Evolutionary conservation across 78 protist species (phyloP), one percentile per base, ranked within the genome.

Genomic region (Dictyostelium citrinum): DNA sequence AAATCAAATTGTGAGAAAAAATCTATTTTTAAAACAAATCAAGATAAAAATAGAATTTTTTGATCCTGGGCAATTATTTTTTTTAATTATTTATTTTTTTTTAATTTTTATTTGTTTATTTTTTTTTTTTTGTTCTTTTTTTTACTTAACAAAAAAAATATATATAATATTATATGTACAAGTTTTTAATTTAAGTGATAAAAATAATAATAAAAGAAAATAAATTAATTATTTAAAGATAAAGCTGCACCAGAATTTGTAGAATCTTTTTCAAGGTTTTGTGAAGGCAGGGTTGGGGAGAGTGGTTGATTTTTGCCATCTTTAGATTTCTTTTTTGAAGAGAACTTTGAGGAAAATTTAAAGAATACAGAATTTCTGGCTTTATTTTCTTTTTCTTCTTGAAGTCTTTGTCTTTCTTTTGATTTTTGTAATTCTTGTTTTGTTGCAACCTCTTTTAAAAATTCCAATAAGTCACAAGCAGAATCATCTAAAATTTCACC

Each of bases 391-490:
- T 80, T 27, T 45, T 77, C 67, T 35, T 46, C 83, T 39, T 35
- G 37, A 0, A 55, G 27, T 45, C 27, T 16, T 39, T 77, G 68
- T 46, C 27, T 24, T 24, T 20, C 31, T 45, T 39, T 29, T 1
- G 55, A 20, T 14, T 20, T 49, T 39, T 46, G 41, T 58, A n/a
- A 24, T 31, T 29, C 68, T 24, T 41, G 70, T 58, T 64, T n/a
- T 0, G 76, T 46, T 1, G 70, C 81, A 72, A 61, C 79, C 39
- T 84, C 91, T 51, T 72, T 70, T 14, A 84, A 60, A 45, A 84
- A 84, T 51, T 84, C 83, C 24, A 84, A 39, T 3, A 84, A 71
- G 27, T 84, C 91, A 12, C 77, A 20, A 27, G 82, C 82, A 33
- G 77, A 27, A 27, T 84, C 91, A 67, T 84, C 91, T 39, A 51